These are phyloP conservation scores for Sphagnum contortum DNA, from an alignment of 225 moss, liverwort and hornwort genomes.

Conservation along the genomic window DNA sequence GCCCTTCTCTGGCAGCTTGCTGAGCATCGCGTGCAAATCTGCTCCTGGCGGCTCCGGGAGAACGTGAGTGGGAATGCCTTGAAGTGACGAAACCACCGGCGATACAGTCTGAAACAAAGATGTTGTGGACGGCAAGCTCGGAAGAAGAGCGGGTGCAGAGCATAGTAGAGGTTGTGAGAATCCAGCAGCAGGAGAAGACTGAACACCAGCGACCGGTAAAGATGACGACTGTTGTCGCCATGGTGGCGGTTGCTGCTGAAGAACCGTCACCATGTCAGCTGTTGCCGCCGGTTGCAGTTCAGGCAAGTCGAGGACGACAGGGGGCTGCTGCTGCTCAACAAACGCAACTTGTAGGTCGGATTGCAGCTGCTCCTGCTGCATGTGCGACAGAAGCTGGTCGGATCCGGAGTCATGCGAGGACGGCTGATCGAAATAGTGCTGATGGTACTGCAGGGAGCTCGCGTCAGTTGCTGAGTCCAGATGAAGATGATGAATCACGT, in stretches of 20 bases:
- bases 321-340: constrained; percentile 35
- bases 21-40: constrained; percentile 75
- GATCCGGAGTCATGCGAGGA: constrained; percentile 45
- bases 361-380: constrained; percentile 35
- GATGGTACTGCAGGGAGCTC: too few relatives aligned
- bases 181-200: constrained; percentile 75
- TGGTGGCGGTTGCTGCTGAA: too few relatives aligned
- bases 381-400: constrained; percentile 61
- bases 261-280: too few relatives aligned
- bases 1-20: constrained; percentile 73
- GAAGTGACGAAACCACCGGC: too few relatives aligned
- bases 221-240: too few relatives aligned
- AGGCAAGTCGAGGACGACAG: constrained; percentile 35
- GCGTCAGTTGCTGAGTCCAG: background rate
- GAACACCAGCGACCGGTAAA: constrained; percentile 37
- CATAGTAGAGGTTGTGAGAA: constrained; percentile 54
- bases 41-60: constrained; percentile 85
- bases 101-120: background rate
- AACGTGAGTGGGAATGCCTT: too few relatives aligned
- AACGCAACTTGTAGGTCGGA: constrained; percentile 11
- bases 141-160: constrained; percentile 45
- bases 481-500: constrained; percentile 29
- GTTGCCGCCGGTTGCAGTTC: too few relatives aligned
- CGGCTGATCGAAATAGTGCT: too few relatives aligned
- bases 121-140: constrained; percentile 54